Evolutionary conservation across 768 basidiomycete genomes (phyloP), one percentile per base, ranked within the genome.

Genomic region (Suillus subaureus): DNA sequence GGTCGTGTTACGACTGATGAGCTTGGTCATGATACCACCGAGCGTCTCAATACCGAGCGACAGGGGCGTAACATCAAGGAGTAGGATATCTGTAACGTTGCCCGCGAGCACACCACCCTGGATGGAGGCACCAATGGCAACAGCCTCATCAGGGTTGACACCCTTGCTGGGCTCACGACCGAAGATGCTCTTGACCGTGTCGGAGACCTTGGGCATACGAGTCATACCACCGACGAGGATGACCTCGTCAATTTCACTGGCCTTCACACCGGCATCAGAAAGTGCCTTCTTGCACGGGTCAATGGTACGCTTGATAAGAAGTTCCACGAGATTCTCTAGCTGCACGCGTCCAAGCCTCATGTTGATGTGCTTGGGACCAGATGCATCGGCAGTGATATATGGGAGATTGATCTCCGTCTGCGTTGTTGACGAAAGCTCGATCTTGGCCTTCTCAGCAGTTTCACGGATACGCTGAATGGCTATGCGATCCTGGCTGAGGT

Each of bases 381-480:
- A 86, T 8, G 93, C 94, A 73, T 96, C 96, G 28, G 96, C 95
- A 56, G 97, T 96, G 82, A 99, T 97, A 86, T 98, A 99, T 3
- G 97, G 97, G 70, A 99, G 78, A 79, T 97, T 98, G 81, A 99
- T 88, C 77, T 99, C 97, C 37, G 97, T 99, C 77, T 98, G 94
- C 0, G 92, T 83, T 2, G 96, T 93, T 13, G 94, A 96, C 13
- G 96, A 98, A 31, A 99, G 83, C 76, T 99, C 97, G 61, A 97
- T 96, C 88, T 99, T 99, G 70, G 97, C 97, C 84, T 98, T 98
- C 85, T 99, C 97, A 15, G 97, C 95, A 23, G 97, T 97, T 79
- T 99, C 97, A 72, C 97, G 95, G 68, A 99, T 94, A 79, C 97
- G 95, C 79, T 99, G 97, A 71, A 99, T 93, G 8, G 97, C 96